phyloP scores from a whole-genome alignment of 768 basidiomycete species.

The Boletus sensibilis region DNA sequence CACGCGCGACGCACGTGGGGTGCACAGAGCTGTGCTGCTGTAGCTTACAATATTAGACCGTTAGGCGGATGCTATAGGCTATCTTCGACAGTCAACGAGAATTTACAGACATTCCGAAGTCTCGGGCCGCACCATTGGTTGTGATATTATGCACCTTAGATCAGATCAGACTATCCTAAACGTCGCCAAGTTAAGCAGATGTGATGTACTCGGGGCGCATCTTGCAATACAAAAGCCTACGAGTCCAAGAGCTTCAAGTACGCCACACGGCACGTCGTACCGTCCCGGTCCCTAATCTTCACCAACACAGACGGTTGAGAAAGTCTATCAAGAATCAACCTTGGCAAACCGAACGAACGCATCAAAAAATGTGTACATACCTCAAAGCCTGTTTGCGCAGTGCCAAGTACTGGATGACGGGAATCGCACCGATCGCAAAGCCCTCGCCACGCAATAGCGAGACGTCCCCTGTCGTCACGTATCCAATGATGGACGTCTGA shows the following conservation, averaged over 20 bases:
- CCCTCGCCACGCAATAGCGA: slow-evolving; percentile 79
- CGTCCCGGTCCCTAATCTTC: slow-evolving; percentile 63
- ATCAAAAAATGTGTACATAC: slow-evolving; percentile 18
- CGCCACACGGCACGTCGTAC: slow-evolving; percentile 54
- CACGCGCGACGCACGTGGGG: too few relatives aligned
- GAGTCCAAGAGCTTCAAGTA: slow-evolving; percentile 38
- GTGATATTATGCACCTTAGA: not conserved
- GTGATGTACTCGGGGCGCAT: not conserved
- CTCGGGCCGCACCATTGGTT: not conserved
- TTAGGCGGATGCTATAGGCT: not conserved
- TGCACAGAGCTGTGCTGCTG: too few relatives aligned
- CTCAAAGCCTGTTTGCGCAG: slow-evolving; percentile 49
- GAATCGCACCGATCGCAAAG: slow-evolving; percentile 72
- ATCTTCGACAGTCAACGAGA: not conserved
- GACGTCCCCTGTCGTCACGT: slow-evolving; percentile 79
- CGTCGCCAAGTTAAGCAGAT: not conserved
- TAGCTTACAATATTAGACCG: too few relatives aligned
- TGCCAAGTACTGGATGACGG: slow-evolving; percentile 52
- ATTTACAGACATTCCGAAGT: not conserved
- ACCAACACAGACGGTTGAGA: slow-evolving; percentile 43
- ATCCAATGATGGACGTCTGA: slow-evolving; percentile 62
- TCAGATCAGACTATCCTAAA: not conserved
- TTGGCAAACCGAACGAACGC: not conserved
- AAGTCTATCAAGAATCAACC: slow-evolving; percentile 13
- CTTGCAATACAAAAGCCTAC: slow-evolving; percentile 6